Evolutionary conservation across 805 yeast species (phyloP).

Genomic region (Debaryomyces hansenii): DNA sequence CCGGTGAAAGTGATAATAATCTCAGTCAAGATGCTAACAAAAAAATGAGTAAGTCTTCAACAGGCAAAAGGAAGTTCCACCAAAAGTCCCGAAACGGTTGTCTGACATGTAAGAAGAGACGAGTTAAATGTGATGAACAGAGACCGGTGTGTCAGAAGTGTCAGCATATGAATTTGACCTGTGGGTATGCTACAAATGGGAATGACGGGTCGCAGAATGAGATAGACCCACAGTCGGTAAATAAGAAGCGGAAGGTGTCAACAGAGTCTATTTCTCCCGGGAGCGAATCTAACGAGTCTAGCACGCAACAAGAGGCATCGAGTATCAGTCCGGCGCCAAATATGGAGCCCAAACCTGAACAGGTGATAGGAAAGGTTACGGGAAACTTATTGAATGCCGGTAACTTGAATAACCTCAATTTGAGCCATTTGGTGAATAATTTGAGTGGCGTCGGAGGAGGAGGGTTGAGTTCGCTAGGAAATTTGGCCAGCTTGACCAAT

Average conservation of each 20-base stretch:
- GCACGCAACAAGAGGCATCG: conserved; percentile 17
- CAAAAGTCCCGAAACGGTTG: conserved; percentile 89
- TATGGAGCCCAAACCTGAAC: neutral
- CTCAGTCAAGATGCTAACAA: neutral
- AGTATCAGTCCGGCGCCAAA: conserved; percentile 12
- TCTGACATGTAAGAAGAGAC: conserved; percentile 79
- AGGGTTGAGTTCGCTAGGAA: conserved; percentile 35
- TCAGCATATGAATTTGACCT: conserved; percentile 71
- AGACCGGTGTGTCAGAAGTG: conserved; percentile 83
- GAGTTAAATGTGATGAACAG: conserved; percentile 91
- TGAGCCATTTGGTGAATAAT: conserved; percentile 43
- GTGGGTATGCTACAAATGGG: conserved; percentile 53
- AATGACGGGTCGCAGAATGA: neutral
- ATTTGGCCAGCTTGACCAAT: conserved; percentile 38
- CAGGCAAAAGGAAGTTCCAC: conserved; percentile 84
- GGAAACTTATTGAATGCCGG: conserved; percentile 30
- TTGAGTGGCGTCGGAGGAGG: conserved; percentile 32
- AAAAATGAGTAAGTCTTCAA: conserved; percentile 26
- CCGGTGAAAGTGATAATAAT: conserved; percentile 3
- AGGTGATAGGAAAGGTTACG: neutral
- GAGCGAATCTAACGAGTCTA: neutral
- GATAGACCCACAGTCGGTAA: neutral
- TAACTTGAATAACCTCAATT: conserved; percentile 40
- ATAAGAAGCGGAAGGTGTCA: conserved; percentile 5
- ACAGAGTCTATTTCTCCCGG: neutral